Conservation (phyloP, 1,284 basidiomycete species). For the Porogramme epimiltina region DNA sequence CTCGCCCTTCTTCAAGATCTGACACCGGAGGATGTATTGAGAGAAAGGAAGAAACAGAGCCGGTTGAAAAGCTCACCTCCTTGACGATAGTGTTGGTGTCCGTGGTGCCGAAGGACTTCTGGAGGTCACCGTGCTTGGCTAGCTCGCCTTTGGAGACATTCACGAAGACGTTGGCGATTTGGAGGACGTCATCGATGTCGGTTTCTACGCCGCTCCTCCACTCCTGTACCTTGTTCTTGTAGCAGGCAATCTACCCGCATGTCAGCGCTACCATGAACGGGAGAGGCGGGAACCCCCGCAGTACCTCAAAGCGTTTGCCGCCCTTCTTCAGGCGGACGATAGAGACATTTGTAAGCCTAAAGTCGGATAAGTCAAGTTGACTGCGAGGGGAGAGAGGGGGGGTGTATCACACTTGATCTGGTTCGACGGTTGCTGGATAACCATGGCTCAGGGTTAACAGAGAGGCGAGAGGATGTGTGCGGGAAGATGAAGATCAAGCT, state of each 20-base stretch:
- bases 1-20: constrained; percentile 97
- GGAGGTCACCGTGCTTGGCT: constrained; percentile 86
- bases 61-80: constrained; percentile 57
- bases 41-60: not conserved
- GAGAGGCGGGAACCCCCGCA: not conserved
- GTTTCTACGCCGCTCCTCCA: constrained; percentile 94
- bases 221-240: constrained; percentile 99
- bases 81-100: constrained; percentile 78
- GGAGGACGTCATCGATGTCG: constrained; percentile 93
- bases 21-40: not conserved
- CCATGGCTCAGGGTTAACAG: constrained; percentile 39
- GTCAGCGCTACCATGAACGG: constrained; percentile 5
- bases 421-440: constrained; percentile 82
- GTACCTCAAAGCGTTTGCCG: constrained; percentile 95
- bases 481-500: not conserved
- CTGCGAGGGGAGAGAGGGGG: not conserved
- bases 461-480: not conserved
- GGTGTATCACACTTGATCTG: constrained; percentile 72
- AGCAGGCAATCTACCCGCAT: constrained; percentile 88
- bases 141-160: constrained; percentile 98
- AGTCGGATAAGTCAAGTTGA: constrained; percentile 1
- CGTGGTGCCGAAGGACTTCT: constrained; percentile 88
- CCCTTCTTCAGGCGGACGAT: constrained; percentile 95
- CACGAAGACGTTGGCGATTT: constrained; percentile 94
- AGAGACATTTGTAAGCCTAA: constrained; percentile 93